These are phyloP conservation scores for Mariannaea sp. DNA, from an alignment of 2,329 filamentous ascomycete genomes.

Conservation along the genomic window DNA sequence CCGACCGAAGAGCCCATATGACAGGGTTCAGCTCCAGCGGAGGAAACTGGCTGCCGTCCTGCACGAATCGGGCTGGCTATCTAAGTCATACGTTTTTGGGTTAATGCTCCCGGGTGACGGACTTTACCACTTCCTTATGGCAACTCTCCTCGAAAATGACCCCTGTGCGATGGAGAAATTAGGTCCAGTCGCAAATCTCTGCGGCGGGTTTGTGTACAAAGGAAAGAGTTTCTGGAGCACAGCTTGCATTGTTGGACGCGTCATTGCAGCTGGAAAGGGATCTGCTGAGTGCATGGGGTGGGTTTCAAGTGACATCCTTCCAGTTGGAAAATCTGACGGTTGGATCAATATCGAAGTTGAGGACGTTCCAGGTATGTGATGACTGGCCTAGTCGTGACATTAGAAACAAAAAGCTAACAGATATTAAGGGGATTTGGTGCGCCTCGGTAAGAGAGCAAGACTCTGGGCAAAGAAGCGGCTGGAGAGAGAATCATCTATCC, in stretches of 20 bases:
- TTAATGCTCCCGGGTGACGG: slow-evolving; percentile 68
- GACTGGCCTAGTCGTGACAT: neutral
- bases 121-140: slow-evolving; percentile 67
- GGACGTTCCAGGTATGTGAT: slow-evolving; percentile 54
- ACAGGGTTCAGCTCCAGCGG: slow-evolving; percentile 49
- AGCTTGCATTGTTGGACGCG: slow-evolving; percentile 66
- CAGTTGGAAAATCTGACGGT: slow-evolving; percentile 56
- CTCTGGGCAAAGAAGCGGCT: slow-evolving; percentile 65
- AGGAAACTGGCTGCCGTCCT: slow-evolving; percentile 62
- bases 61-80: slow-evolving; percentile 67
- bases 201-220: slow-evolving; percentile 66
- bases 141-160: slow-evolving; percentile 68
- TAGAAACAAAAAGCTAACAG: slow-evolving; percentile 16
- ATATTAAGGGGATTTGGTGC: slow-evolving; percentile 52
- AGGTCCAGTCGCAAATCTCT: slow-evolving; percentile 65
- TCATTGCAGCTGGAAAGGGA: slow-evolving; percentile 65
- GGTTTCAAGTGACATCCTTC: slow-evolving; percentile 65
- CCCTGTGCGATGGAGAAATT: slow-evolving; percentile 61
- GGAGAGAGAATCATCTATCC: slow-evolving; percentile 63
- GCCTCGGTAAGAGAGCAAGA: slow-evolving; percentile 59
- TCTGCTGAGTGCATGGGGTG: slow-evolving; percentile 71
- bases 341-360: slow-evolving; percentile 65
- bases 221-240: slow-evolving; percentile 73
- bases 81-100: slow-evolving; percentile 69
- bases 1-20: slow-evolving; percentile 39